phyloP scores from a whole-genome alignment of 106 monocot species.

The Xerophyta viscosa region DNA sequence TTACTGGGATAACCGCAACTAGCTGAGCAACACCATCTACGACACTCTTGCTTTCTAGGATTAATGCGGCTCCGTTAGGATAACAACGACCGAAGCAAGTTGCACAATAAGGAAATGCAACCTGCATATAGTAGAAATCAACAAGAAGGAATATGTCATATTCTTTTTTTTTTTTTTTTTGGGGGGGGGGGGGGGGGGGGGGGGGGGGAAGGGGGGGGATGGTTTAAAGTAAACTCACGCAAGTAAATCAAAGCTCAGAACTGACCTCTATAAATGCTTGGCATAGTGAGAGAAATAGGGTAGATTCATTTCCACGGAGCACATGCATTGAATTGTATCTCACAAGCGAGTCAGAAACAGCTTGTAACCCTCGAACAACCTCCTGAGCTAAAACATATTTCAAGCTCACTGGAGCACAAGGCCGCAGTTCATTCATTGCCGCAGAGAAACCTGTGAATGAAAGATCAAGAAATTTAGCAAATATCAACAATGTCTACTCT shows the following conservation, averaged over 20 bases:
- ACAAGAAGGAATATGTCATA: background rate
- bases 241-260: background rate
- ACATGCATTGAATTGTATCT: slow-evolving; percentile 67
- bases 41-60: slow-evolving; percentile 38
- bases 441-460: slow-evolving; percentile 57
- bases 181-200: no score
- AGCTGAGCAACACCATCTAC: slow-evolving; percentile 65
- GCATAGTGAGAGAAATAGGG: slow-evolving; percentile 88
- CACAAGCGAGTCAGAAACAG: slow-evolving; percentile 71
- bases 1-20: slow-evolving; percentile 29
- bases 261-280: slow-evolving; percentile 82
- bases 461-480: background rate
- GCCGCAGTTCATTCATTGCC: slow-evolving; percentile 93
- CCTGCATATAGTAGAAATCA: slow-evolving; percentile 22
- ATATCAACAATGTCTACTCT: no score
- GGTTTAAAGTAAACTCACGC: background rate
- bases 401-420: slow-evolving; percentile 81
- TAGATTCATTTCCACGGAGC: slow-evolving; percentile 81
- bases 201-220: no score
- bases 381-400: slow-evolving; percentile 63
- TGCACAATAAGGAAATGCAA: slow-evolving; percentile 76
- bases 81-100: slow-evolving; percentile 87
- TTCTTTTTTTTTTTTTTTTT: no score
- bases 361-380: slow-evolving; percentile 61
- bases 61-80: slow-evolving; percentile 59